These are phyloP conservation scores for Phytophthora citrophthora DNA, from an alignment of 352 stramenopile species.

Conservation along the genomic window DNA sequence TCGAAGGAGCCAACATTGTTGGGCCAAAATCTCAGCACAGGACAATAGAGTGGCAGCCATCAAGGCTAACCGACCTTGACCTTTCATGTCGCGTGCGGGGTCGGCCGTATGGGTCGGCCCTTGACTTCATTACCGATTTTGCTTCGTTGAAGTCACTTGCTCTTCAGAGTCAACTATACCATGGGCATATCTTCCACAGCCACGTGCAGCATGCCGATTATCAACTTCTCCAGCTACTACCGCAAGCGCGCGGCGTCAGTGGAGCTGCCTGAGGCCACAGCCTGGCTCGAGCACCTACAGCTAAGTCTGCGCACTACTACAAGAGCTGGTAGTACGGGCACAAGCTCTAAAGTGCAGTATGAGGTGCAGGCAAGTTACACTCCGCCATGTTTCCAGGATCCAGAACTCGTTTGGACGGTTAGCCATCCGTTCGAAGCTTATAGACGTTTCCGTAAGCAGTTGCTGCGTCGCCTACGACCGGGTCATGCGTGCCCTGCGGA, in stretches of 20 bases:
- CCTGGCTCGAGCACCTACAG: conserved; percentile 40
- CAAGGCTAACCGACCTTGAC: too few relatives aligned
- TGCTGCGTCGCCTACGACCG: conserved; percentile 24
- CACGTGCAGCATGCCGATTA: conserved; percentile 32
- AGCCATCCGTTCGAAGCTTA: conserved; percentile 48
- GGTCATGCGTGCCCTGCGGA: conserved; percentile 39
- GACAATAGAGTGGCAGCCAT: too few relatives aligned
- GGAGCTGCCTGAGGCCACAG: conserved; percentile 36
- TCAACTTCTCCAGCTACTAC: conserved; percentile 39
- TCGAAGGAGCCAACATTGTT: too few relatives aligned
- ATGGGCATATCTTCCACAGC: conserved; percentile 30
- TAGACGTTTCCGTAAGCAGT: conserved; percentile 45
- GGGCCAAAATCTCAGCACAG: too few relatives aligned
- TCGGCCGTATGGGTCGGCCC: conserved; percentile 12
- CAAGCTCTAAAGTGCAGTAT: conserved; percentile 25
- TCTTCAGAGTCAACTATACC: background rate
- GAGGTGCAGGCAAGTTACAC: conserved; percentile 35
- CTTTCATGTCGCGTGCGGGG: conserved; percentile 3
- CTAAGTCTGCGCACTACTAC: conserved; percentile 24
- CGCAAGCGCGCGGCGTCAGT: conserved; percentile 36
- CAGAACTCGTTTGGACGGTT: conserved; percentile 36
- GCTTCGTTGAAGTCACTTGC: background rate
- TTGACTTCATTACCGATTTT: conserved; percentile 12
- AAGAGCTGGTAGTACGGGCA: conserved; percentile 1
- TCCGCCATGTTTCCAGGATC: conserved; percentile 17